Base-by-base conservation (phyloP, 108 stramenopile genomes). In the Nitzschia inconspicua region DNA sequence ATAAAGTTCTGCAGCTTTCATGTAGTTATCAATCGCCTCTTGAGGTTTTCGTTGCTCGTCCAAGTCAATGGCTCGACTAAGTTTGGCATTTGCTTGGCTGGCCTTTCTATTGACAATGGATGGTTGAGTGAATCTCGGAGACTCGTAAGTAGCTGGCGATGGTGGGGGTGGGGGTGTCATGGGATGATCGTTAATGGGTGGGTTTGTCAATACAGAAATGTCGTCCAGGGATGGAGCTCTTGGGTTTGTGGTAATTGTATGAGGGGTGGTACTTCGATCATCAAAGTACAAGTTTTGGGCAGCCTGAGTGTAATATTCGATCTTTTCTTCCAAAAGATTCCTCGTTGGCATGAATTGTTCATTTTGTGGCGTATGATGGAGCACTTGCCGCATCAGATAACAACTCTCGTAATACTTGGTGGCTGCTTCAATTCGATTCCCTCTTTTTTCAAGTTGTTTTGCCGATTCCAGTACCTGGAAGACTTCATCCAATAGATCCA, bases 361-460 rank as follows among this genome's bases (percentile, higher is more conserved):
- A n/a, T 32, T 48, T 14, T 36, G 34, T 51, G 67, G 73, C 10
- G 63, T 44, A 2, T 55, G 23, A 1, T 61, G 23, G 10, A 76
- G 48, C 49, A 68, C 40, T 9, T 58, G 52, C 28, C 79, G 72
- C 76, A 88, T 71, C 60, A 83, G 68, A 30, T 79, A 81, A 32
- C 70, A 70, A 25, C 81, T 82, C 40, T 84, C 83, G 44, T 70
- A 68, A 42, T 82, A 83, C 46, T 75, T 82, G 1, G 75, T 83
- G 37, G 71, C 73, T 11, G 77, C 78, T 44, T 71, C 76, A 18
- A 72, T 76, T 13, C 53, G 58, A 25, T 76, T 57, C 16, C 60
- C 64, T 11, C 60, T 39, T 23, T 72, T 58, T 39, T 84, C 81
- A 22, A 84, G 56, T 26, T 30, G 13, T n/a, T 58, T 65, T 1